phyloP scores from a whole-genome alignment of 352 stramenopile genomes.

The Peronosclerospora sorghi region DNA sequence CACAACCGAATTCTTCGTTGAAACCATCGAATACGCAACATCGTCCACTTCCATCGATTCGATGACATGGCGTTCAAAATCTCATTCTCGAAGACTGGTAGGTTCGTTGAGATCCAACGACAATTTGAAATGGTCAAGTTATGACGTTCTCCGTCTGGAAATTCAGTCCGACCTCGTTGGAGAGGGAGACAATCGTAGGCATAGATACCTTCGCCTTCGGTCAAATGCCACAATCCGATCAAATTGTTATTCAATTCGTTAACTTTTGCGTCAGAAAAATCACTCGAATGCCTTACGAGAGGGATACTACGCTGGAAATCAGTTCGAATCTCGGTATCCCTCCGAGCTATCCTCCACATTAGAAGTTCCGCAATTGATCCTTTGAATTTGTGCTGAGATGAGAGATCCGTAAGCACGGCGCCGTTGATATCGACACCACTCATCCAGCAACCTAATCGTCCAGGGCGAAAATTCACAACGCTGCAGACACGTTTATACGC shows the following conservation, averaged over 20 bases:
- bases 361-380: slow-evolving; percentile 66
- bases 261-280: slow-evolving; percentile 5
- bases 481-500: slow-evolving; percentile 29
- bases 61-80: slow-evolving; percentile 23
- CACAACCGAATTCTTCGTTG: slow-evolving; percentile 28
- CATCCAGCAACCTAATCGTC: slow-evolving; percentile 66
- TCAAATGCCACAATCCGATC: slow-evolving; percentile 60
- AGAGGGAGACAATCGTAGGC: slow-evolving; percentile 30
- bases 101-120: slow-evolving; percentile 46
- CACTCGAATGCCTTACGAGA: slow-evolving; percentile 11
- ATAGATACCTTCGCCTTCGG: slow-evolving; percentile 63
- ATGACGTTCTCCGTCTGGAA: slow-evolving; percentile 13
- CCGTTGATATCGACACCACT: slow-evolving; percentile 32
- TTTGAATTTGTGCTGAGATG: slow-evolving; percentile 53
- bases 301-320: slow-evolving; percentile 63
- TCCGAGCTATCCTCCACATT: slow-evolving; percentile 47
- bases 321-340: slow-evolving; percentile 28
- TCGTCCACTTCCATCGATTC: slow-evolving; percentile 20
- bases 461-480: slow-evolving; percentile 37
- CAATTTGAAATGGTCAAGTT: slow-evolving; percentile 49
- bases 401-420: slow-evolving; percentile 16
- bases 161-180: slow-evolving; percentile 6
- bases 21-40: slow-evolving; percentile 22
- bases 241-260: slow-evolving; percentile 15
- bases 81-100: slow-evolving; percentile 45